A percentile compares a stretch with the other conserved stretches of the same genome.
Conservation (phyloP, 192 early-diverging fungal genomes). For the Phlyctochytrium planicorne region DNA sequence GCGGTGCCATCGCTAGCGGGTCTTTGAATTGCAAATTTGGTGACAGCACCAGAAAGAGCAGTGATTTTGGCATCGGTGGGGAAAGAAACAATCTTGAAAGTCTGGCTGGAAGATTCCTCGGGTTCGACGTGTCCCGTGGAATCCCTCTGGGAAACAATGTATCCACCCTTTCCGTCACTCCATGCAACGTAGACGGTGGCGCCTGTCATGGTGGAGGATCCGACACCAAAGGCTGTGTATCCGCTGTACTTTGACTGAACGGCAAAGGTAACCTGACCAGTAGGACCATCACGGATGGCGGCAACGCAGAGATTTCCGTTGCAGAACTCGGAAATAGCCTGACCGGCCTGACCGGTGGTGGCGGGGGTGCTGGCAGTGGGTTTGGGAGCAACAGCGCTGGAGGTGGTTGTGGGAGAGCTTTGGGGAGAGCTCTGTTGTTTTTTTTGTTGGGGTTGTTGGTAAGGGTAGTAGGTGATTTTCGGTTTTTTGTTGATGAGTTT, state of each 20-base stretch:
- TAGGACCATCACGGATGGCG: not conserved
- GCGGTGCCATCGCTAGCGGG: slow-evolving; percentile 14
- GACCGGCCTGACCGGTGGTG: not conserved
- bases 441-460: no score
- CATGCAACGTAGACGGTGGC: slow-evolving; percentile 32
- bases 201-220: slow-evolving; percentile 13
- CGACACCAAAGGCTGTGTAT: slow-evolving; percentile 17
- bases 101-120: not conserved
- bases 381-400: not conserved
- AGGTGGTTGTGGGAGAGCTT: no score
- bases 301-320: not conserved
- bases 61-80: not conserved
- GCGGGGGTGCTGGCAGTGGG: not conserved
- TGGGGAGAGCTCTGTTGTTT: no score
- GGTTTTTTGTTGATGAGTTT: no score
- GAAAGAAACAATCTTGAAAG: not conserved
- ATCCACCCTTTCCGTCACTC: slow-evolving; percentile 21
- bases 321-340: not conserved
- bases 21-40: slow-evolving; percentile 1
- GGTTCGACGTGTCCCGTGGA: slow-evolving; percentile 23
- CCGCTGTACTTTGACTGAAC: slow-evolving; percentile 6
- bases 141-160: slow-evolving; percentile 26
- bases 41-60: slow-evolving; percentile 1
- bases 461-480: no score
- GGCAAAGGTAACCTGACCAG: not conserved